Base-by-base conservation (phyloP, 495 filamentous ascomycete species). In the Tuber calosporum region DNA sequence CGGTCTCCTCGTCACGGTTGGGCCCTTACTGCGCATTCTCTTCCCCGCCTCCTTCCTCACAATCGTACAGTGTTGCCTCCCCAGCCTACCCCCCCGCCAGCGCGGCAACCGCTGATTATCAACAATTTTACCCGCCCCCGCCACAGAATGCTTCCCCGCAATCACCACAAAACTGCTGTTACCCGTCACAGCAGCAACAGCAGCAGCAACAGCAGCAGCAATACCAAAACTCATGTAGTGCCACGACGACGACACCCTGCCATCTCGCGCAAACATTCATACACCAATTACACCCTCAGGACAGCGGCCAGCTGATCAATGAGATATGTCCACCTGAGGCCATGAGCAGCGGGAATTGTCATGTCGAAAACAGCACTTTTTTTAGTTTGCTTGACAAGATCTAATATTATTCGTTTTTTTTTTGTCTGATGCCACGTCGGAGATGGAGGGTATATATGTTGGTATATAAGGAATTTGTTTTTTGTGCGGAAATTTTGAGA, bases 311-410 rank as follows among this genome's bases (percentile, higher is more conserved):
- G 22, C 41, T 75, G 17, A 37, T 76, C 9, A 40, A 66, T 40
- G 62, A 72, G 22, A 79, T 79, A 9, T 78, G 72, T 34, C 69
- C 75, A 68, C 70, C 76, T 37, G 72, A 38, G 20, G 74, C 78
- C 48, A 75, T 79, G 77, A 36, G 72, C 5, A 37, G 37, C 36
- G 68, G 71, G 62, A 71, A 77, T 58, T 78, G 76, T 38, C 76
- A 71, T 69, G 75, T 78, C 30, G 77, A 76, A 22, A 79, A 73
- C 30, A 37, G 66, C 13, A 53, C 75, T 40, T 66, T 79, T 40
- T 79, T 76, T 71, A 70, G 70, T 30, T 41, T 79, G 58, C 42
- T 79, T 17, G 77, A 79, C 34, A 79, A 71, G 58, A 71, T 79
- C 22, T 79, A n/a, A 73, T 34, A 34, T 6, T 62, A 62, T 34